Base-by-base conservation (phyloP, 805 yeast species). In the Metschnikowia gruessii region DNA sequence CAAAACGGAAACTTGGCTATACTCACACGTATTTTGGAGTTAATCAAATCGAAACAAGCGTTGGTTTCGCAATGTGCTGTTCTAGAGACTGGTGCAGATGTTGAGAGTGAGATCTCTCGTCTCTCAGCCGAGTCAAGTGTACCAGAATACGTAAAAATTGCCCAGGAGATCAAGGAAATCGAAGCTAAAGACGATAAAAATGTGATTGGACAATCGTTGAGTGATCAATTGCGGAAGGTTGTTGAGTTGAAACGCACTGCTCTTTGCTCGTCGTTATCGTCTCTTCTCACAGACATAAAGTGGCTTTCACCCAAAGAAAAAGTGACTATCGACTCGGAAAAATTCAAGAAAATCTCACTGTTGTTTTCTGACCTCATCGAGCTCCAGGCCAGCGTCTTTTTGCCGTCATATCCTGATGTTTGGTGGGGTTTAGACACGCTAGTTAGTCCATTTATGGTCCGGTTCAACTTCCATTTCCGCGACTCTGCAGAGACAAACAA, bases 391-490 rank as follows among this genome's bases (percentile, higher is more conserved):
- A 45, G 65, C 4, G 55, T 52, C 37, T 53, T 59, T 5, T 19
- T 47, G 1, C 70, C 72, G 4, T 43, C 39, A 18, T 65, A 67
- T 51, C 74, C 69, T 2, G 63, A 59, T 8, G 55, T 77, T 0
- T 65, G 77, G 65, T 79, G 84, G 79, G 79, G 80, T 0, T 63
- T 82, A 34, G 74, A 71, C 35, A 59, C 68, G 0, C 60, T 85
- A 26, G 60, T 77, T 2, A 61, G 64, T 21, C 77, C 79, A 1
- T 68, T 83, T 24, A 64, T 66, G 7, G 53, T 70, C 11, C 70
- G 86, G 35, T 80, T 86, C 57, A 65, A 70, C 34, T 85, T 66
- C 63, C 88, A 86, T 58, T 85, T 85, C 57, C 76, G 77, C 40
- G 68, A 77, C 4, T 37, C 59, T 1, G 65, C 73, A 24, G 85